phyloP scores from a whole-genome alignment of 768 basidiomycete species.

The Mycena amicta region DNA sequence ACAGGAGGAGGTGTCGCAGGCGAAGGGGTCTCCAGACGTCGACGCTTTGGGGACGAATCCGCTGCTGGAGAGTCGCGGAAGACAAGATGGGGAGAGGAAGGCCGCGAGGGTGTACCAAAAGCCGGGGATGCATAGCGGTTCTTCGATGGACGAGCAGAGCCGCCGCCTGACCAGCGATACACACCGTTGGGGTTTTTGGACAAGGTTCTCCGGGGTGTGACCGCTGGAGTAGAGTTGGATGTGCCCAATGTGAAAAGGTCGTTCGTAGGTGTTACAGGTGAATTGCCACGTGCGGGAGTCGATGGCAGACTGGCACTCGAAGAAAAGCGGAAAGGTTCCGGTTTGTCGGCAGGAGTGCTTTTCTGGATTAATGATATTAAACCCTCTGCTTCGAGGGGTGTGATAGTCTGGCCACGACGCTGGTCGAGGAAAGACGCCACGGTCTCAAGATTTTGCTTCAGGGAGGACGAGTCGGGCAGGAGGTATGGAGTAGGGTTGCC shows the following conservation, averaged over 20 bases:
- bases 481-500: conserved; percentile 6
- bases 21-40: conserved; percentile 26
- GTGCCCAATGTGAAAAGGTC: conserved; percentile 23
- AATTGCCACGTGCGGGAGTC: conserved; percentile 42
- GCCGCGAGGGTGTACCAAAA: conserved; percentile 56
- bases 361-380: conserved; percentile 58
- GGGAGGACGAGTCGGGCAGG: conserved; percentile 31
- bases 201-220: conserved; percentile 54
- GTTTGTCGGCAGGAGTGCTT: conserved; percentile 46
- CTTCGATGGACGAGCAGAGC: conserved; percentile 58
- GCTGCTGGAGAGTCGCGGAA: conserved; percentile 36
- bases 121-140: conserved; percentile 77
- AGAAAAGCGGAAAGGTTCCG: conserved; percentile 67
- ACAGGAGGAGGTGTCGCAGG: conserved; percentile 25
- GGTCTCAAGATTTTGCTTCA: conserved; percentile 49
- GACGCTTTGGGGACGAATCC: conserved; percentile 23
- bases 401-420: conserved; percentile 50
- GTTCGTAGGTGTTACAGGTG: conserved; percentile 29
- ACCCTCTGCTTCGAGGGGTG: conserved; percentile 54
- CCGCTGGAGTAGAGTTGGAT: conserved; percentile 17
- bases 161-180: conserved; percentile 76
- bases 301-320: conserved; percentile 37
- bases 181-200: conserved; percentile 73
- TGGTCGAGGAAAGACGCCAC: conserved; percentile 52
- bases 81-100: conserved; percentile 41